Percentiles rank a stretch among this genome's conserved stretches.
phyloP scores from a whole-genome alignment of 768 basidiomycete species.

The Plicaturopsis crispa region DNA sequence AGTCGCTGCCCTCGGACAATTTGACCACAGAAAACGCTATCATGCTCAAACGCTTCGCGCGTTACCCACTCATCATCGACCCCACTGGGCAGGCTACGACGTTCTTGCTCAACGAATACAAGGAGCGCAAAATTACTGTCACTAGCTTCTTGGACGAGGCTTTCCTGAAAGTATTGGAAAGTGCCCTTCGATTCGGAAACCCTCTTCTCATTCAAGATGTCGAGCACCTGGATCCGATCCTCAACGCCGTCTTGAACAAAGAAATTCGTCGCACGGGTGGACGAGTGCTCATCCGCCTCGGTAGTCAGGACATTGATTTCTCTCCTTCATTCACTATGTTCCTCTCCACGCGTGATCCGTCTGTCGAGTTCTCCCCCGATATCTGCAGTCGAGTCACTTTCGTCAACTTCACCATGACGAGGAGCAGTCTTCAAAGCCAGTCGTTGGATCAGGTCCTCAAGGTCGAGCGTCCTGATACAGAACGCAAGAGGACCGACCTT shows the following conservation, averaged over 20 bases:
- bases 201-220: conserved; percentile 97
- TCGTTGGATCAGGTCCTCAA: conserved; percentile 96
- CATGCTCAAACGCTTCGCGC: conserved; percentile 96
- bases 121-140: conserved; percentile 93
- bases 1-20: conserved; percentile 91
- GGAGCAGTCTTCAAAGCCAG: conserved; percentile 97
- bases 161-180: conserved; percentile 97
- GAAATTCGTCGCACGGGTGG: conserved; percentile 96
- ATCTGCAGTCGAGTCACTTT: conserved; percentile 96
- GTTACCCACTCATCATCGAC: conserved; percentile 96
- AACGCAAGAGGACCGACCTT: conserved; percentile 90
- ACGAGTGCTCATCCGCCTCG: conserved; percentile 92
- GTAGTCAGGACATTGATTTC: conserved; percentile 98
- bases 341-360: conserved; percentile 93
- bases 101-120: conserved; percentile 92
- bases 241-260: conserved; percentile 95
- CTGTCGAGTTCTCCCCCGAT: conserved; percentile 96
- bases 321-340: conserved; percentile 99
- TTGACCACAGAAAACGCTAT: conserved; percentile 99
- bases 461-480: conserved; percentile 94
- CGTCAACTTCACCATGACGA: conserved; percentile 98
- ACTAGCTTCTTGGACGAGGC: conserved; percentile 99
- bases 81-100: conserved; percentile 96
- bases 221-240: conserved; percentile 93
- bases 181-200: conserved; percentile 97